Evolutionary conservation across 345 rosid genomes (phyloP).

Genomic region (Salix brachista): DNA sequence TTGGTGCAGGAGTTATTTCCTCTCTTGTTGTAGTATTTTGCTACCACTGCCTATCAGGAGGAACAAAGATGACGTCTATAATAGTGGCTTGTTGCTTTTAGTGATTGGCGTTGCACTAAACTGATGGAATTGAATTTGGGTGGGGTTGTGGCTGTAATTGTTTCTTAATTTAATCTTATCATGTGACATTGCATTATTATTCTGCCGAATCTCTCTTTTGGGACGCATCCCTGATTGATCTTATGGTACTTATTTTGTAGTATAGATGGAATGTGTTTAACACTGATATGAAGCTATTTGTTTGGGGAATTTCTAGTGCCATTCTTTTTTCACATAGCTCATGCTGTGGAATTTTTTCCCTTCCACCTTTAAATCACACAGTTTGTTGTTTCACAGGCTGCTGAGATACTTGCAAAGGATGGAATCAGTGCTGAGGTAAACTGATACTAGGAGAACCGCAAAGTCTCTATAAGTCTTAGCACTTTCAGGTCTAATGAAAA

Average conservation of each 20-base stretch:
- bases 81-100: neutral
- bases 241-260: neutral
- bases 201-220: neutral
- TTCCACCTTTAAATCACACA: neutral
- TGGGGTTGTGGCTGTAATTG: neutral
- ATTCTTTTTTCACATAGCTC: neutral
- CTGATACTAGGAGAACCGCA: neutral
- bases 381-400: conserved; percentile 51
- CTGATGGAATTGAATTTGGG: neutral
- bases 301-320: neutral
- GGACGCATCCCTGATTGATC: neutral
- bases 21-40: neutral
- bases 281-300: neutral
- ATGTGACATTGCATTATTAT: neutral
- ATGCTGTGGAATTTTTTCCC: neutral
- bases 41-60: neutral
- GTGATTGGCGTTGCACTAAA: neutral
- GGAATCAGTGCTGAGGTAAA: conserved; percentile 87
- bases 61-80: neutral
- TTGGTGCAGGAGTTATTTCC: neutral
- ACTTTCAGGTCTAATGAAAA: neutral
- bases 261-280: neutral
- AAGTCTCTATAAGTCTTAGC: neutral
- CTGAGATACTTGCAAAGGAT: conserved; percentile 78
- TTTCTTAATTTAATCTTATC: neutral